A percentile compares a stretch with the other conserved stretches of the same genome.
These are phyloP conservation scores for Colletotrichum chrysophilum DNA, from an alignment of 2,329 filamentous ascomycete genomes.

Conservation along the genomic window DNA sequence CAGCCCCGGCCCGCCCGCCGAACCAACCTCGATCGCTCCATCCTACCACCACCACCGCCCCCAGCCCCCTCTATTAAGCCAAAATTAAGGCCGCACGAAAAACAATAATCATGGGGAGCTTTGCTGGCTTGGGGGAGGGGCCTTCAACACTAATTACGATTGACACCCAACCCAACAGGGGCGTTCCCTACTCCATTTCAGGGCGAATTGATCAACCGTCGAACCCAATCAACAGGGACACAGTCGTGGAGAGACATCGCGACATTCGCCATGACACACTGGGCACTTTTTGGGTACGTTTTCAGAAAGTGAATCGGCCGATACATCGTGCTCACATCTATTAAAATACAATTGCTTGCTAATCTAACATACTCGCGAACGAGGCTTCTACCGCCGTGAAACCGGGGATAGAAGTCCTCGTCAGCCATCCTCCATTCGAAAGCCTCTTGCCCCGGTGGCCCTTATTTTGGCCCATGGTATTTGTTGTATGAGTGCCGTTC, in stretches of 20 bases:
- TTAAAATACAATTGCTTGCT: slow-evolving; percentile 43
- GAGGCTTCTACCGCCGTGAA: not conserved
- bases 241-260: not conserved
- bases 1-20: slow-evolving; percentile 4
- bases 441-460: slow-evolving; percentile 1
- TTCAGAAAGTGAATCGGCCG: not conserved
- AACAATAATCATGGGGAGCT: not conserved
- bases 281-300: not conserved
- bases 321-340: slow-evolving; percentile 38
- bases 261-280: not conserved
- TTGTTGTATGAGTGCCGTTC: slow-evolving; percentile 25
- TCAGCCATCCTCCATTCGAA: not conserved
- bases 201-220: not conserved
- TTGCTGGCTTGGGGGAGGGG: not conserved
- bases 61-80: slow-evolving; percentile 20
- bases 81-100: not conserved
- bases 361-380: slow-evolving; percentile 20
- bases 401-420: not conserved
- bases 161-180: slow-evolving; percentile 2
- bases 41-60: not conserved
- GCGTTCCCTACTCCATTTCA: slow-evolving; percentile 14
- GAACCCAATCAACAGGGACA: not conserved
- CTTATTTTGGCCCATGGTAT: slow-evolving; percentile 28
- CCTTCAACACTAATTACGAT: not conserved
- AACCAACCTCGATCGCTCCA: slow-evolving; percentile 12